Conservation (phyloP, 768 basidiomycete genomes). For the Lactarius quietus region DNA sequence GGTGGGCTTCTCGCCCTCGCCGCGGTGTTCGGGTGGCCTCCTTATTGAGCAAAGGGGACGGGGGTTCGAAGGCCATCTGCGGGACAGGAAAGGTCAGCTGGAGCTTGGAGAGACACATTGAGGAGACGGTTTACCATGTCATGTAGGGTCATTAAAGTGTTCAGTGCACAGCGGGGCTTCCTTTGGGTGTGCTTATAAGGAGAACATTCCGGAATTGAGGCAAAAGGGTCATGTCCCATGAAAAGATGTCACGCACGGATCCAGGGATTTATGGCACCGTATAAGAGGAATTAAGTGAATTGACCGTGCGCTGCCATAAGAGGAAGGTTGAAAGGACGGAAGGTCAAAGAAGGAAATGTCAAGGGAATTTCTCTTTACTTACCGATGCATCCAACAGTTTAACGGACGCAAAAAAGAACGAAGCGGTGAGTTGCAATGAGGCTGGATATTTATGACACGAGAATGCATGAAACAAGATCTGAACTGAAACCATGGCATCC, state of each 20-base stretch:
- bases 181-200: conserved; percentile 25
- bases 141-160: conserved; percentile 21
- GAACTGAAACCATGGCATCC: conserved; percentile 25
- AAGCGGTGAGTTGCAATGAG: conserved; percentile 25
- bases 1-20: conserved; percentile 17
- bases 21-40: conserved; percentile 22
- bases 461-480: conserved; percentile 26
- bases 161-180: conserved; percentile 12
- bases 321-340: conserved; percentile 27
- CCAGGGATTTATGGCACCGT: conserved; percentile 28
- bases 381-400: conserved; percentile 25
- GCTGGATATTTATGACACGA: conserved; percentile 27
- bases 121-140: conserved; percentile 18
- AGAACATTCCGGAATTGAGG: conserved; percentile 24
- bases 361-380: conserved; percentile 26
- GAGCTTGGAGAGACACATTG: conserved; percentile 3
- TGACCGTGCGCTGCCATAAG: conserved; percentile 26
- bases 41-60: conserved; percentile 26
- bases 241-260: conserved; percentile 27
- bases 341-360: conserved; percentile 29
- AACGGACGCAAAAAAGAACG: conserved; percentile 24
- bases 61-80: conserved; percentile 28
- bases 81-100: background rate
- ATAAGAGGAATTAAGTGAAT: conserved; percentile 25
- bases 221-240: conserved; percentile 24